These are phyloP conservation scores for Buxus sempervirens DNA, from an alignment of 164 flowering plant genomes.

Conservation along the genomic window DNA sequence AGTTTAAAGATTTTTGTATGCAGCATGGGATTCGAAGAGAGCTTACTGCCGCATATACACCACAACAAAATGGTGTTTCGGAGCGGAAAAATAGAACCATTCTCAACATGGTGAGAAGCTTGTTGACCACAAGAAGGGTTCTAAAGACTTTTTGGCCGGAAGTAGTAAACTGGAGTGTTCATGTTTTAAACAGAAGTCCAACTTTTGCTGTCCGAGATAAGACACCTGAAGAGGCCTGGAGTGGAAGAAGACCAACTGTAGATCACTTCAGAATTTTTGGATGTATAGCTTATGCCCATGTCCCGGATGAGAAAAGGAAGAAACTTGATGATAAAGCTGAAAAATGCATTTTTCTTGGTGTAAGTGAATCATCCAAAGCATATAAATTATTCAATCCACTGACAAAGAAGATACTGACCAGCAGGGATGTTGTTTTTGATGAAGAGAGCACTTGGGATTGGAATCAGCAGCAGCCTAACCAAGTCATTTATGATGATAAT, in stretches of 20 bases:
- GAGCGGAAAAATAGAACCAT: constrained; percentile 8
- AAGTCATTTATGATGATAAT: background rate
- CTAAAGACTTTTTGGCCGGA: background rate
- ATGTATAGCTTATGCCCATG: background rate
- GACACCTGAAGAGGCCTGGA: background rate
- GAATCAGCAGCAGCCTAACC: background rate
- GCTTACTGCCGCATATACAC: background rate
- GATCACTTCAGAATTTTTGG: constrained; percentile 4
- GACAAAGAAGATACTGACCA: constrained; percentile 3
- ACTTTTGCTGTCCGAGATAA: background rate
- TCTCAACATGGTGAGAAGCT: constrained; percentile 13
- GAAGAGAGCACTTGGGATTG: constrained; percentile 1
- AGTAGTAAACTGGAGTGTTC: constrained; percentile 1
- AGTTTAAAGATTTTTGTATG: constrained; percentile 6
- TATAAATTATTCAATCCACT: constrained; percentile 7
- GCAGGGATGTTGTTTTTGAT: background rate
- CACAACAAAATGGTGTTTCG: background rate
- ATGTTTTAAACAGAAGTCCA: constrained; percentile 4
- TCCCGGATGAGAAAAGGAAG: constrained; percentile 2
- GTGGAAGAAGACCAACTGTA: background rate
- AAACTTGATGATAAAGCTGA: constrained; percentile 6
- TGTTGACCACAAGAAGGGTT: constrained; percentile 1
- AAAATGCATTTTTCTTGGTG: constrained; percentile 6
- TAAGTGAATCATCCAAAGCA: background rate
- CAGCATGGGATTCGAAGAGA: background rate